phyloP scores from a whole-genome alignment of 352 stramenopile genomes.

The Globisporangium middletonii region DNA sequence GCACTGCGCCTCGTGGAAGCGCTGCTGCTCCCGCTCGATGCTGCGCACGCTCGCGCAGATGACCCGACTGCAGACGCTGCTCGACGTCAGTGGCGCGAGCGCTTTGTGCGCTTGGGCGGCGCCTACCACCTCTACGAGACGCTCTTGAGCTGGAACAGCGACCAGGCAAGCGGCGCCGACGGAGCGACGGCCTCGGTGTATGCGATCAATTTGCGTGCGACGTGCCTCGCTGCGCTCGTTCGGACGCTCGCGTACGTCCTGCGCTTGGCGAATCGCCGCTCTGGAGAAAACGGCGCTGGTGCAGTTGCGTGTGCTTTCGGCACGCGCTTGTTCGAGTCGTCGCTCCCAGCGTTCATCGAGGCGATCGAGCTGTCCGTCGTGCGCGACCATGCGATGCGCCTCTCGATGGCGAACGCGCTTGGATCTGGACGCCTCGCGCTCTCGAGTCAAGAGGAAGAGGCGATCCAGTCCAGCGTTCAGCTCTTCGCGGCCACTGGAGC shows the following conservation, averaged over 20 bases:
- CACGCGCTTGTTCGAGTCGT: constrained; percentile 19
- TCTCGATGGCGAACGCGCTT: background rate
- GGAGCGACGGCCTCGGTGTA: constrained; percentile 16
- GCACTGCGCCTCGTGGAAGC: constrained; percentile 62
- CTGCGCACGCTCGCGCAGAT: too few species aligned
- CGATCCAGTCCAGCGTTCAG: constrained; percentile 8
- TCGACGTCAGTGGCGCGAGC: constrained; percentile 68
- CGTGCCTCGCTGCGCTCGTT: constrained; percentile 48
- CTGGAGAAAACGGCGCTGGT: background rate
- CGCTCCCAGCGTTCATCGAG: constrained; percentile 28
- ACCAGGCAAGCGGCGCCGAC: background rate
- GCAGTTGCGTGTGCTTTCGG: constrained; percentile 19
- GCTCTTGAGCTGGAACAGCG: constrained; percentile 22
- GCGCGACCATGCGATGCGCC: background rate
- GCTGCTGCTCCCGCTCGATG: constrained; percentile 41
- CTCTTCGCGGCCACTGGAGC: constrained; percentile 4
- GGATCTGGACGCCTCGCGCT: background rate
- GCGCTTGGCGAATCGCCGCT: constrained; percentile 5
- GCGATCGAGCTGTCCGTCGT: constrained; percentile 13
- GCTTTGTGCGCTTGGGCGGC: constrained; percentile 65
- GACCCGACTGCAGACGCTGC: constrained; percentile 23
- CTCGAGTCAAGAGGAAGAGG: constrained; percentile 13
- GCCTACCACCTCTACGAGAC: constrained; percentile 33
- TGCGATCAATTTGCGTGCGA: constrained; percentile 27
- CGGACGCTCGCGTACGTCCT: constrained; percentile 41